Base-by-base conservation (phyloP, 148 eudicot genomes). In the Persicaria maculosa region DNA sequence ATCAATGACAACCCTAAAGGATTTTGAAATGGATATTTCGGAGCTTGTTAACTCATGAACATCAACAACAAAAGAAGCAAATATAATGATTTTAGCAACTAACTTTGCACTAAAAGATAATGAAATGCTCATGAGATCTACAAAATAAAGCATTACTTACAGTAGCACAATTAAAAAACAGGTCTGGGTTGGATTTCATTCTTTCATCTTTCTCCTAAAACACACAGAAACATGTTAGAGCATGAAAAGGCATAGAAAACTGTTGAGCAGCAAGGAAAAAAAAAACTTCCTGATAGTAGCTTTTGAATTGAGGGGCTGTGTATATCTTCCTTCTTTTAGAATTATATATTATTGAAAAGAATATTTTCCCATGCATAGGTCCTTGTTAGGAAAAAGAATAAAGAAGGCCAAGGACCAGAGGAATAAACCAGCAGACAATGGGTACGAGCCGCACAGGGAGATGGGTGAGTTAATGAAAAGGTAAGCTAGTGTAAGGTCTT, bases 181-280 rank as follows among this genome's bases (percentile, higher is more conserved):
- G 89, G 83, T 94, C 98, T 31, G 98, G 98, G 69, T 90, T 94
- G 68, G 84, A 77, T 73, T 82, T 80, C 98, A 91, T 93, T 72
- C 78, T 90, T 81, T 88, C 89, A 77, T 91, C 98, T 80, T 92
- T 94, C 85, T 94, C 98, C 98, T 94, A 88, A 67, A 65, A 74
- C 58, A 75, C 19, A 77, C 48, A 36, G 2, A 11, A 9, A 50
- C 72, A 75, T 62, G 71, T 17, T 36, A 65, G 46, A 65, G 70
- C 12, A 65, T 9, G 36, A 64, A 65, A 65, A 62, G 36, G 31
- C 4, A 62, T 11, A 3, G 6, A 58, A 19, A 2, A 52, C 4
- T 31, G 44, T 61, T 40, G 4, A 64, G 15, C 69, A 64, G 67
- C 43, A 19, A 58, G 9, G 4, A 7, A 1, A 8, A 17, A 17